Percentiles rank a stretch among this genome's conserved stretches.
Conservation (phyloP, 2,329 filamentous ascomycete genomes). For the Boeremia lycopersici region DNA sequence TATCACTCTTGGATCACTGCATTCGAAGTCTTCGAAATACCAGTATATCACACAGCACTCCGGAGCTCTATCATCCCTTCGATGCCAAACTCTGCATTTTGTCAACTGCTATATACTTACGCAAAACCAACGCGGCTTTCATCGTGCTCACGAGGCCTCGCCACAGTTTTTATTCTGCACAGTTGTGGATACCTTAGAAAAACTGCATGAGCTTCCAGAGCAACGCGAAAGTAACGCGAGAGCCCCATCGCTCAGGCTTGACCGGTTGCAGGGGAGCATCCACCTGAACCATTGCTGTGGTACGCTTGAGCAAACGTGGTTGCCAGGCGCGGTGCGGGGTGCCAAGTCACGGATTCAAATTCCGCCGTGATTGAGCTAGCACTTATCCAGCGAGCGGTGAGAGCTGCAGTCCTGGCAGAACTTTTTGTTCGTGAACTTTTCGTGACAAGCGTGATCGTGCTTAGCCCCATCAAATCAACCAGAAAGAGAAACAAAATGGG, state of each 20-base stretch:
- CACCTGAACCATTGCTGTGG: slow-evolving; percentile 14
- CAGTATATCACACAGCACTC: neutral
- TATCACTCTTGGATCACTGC: neutral
- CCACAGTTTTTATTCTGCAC: neutral
- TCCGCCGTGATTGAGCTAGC: slow-evolving; percentile 1
- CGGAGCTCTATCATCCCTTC: neutral
- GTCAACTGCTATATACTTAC: neutral
- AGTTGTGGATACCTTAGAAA: neutral
- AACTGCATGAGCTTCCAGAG: neutral
- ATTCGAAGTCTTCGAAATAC: neutral
- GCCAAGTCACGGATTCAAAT: slow-evolving; percentile 4
- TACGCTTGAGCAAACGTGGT: slow-evolving; percentile 13
- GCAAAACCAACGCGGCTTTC: slow-evolving; percentile 1
- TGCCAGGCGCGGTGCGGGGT: slow-evolving; percentile 14
- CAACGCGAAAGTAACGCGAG: neutral
- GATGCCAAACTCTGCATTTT: neutral
- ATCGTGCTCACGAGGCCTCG: neutral
- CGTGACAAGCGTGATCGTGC: neutral
- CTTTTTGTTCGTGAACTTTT: slow-evolving; percentile 10
- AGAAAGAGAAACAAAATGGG: slow-evolving; percentile 24
- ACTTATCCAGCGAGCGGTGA: neutral
- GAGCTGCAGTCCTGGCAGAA: slow-evolving; percentile 5
- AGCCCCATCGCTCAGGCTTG: neutral
- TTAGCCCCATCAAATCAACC: neutral
- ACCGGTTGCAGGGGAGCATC: slow-evolving; percentile 5